Percentiles rank a stretch among this genome's conserved stretches.
Conservation (phyloP, 257 asterid genomes). For the Gardenia jasminoides region DNA sequence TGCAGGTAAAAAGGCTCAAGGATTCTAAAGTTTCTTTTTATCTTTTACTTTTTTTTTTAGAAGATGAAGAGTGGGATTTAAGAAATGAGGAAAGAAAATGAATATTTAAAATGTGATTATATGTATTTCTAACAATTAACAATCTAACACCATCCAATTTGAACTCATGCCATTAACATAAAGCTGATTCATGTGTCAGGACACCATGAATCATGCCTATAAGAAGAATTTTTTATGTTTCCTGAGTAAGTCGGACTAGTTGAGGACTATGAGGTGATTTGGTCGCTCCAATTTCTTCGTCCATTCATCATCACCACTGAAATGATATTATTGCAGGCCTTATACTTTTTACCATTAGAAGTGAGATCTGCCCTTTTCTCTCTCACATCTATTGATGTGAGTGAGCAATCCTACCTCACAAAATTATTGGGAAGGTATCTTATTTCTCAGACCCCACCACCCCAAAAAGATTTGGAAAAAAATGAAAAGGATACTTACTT, state of each 20-base stretch:
- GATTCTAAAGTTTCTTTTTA: no score
- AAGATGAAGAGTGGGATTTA: no score
- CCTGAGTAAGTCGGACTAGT: not conserved
- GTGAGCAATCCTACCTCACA: conserved; percentile 39
- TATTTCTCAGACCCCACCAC: not conserved
- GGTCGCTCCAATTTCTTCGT: not conserved
- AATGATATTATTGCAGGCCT: conserved; percentile 6
- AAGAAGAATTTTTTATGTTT: conserved; percentile 7
- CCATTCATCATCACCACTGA: conserved; percentile 31
- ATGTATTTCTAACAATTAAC: not conserved
- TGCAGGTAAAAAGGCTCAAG: no score
- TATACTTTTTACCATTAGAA: not conserved
- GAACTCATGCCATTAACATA: not conserved
- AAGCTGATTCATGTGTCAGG: not conserved
- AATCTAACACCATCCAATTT: not conserved
- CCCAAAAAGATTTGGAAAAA: not conserved
- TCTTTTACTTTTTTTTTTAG: no score
- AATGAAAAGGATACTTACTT: not conserved
- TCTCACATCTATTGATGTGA: conserved; percentile 4
- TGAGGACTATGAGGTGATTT: not conserved
- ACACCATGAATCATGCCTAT: not conserved
- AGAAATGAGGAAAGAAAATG: no score
- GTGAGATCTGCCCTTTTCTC: not conserved
- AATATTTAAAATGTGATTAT: no score
- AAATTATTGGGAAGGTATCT: conserved; percentile 27